Percentiles rank a stretch among this genome's conserved stretches.
Conservation (phyloP, 2,329 filamentous ascomycete species). For the Scedosporium boydii region DNA sequence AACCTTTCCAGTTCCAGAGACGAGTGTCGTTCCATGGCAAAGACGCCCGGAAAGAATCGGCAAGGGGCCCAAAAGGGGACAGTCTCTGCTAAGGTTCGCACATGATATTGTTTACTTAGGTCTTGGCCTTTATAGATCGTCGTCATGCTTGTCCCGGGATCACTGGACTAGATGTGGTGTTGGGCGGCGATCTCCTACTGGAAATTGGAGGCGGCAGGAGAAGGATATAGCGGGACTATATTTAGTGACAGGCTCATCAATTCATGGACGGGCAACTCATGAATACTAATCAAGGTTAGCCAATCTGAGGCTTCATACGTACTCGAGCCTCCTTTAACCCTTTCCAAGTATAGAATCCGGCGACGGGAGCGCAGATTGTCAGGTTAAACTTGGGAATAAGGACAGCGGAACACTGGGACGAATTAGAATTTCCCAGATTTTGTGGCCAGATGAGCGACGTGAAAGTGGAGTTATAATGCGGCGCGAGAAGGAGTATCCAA, state of each 20-base stretch:
- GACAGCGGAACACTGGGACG: not conserved
- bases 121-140: not conserved
- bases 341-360: not conserved
- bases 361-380: not conserved
- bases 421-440: not conserved
- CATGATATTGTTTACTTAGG: not conserved
- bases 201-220: not conserved
- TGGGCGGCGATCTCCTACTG: not conserved
- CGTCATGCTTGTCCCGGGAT: not conserved
- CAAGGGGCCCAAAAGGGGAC: not conserved
- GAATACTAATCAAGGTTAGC: not conserved
- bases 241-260: not conserved
- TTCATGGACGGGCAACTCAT: not conserved
- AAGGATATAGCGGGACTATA: not conserved
- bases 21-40: not conserved
- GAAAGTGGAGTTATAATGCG: not conserved
- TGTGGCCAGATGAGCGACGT: not conserved
- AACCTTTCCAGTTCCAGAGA: not conserved
- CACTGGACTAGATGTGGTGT: not conserved
- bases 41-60: not conserved
- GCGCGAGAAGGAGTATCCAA: not conserved
- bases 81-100: no score
- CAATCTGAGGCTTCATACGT: not conserved
- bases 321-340: not conserved
- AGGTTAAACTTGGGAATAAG: not conserved